Conservation (phyloP, 73 alveolate genomes). For the Paramecium pentaurelia region DNA sequence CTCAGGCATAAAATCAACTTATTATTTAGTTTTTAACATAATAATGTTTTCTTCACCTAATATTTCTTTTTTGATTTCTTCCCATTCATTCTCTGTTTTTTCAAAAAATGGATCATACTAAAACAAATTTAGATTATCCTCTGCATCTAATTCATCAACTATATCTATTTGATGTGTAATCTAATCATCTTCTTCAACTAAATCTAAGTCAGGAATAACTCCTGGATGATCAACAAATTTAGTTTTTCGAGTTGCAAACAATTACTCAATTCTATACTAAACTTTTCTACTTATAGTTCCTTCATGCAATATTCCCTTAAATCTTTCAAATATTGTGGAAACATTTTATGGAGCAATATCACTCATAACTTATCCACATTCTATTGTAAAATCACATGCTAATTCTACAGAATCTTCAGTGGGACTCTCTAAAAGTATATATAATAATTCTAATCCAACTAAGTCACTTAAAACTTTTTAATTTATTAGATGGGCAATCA, state of each 20-base stretch:
- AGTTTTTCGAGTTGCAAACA: conserved; percentile 91
- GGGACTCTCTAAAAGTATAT: conserved; percentile 90
- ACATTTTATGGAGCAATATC: conserved; percentile 93
- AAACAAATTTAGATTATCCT: conserved; percentile 93
- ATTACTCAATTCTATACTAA: conserved; percentile 96
- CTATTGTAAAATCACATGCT: conserved; percentile 90
- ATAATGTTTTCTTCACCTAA: conserved; percentile 90
- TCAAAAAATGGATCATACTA: conserved; percentile 91
- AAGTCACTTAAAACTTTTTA: conserved; percentile 94
- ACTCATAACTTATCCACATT: conserved; percentile 96
- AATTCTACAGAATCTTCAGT: conserved; percentile 95
- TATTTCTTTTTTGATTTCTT: conserved; percentile 89
- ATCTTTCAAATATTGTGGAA: conserved; percentile 95
- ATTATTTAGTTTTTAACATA: conserved; percentile 74
- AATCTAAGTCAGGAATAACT: conserved; percentile 96
- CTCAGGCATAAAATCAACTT: conserved; percentile 65
- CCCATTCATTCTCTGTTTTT: conserved; percentile 94
- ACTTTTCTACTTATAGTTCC: conserved; percentile 85
- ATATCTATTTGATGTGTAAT: conserved; percentile 93
- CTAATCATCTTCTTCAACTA: conserved; percentile 98
- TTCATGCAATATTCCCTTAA: conserved; percentile 81
- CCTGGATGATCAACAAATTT: conserved; percentile 93
- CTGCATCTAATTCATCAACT: conserved; percentile 93
- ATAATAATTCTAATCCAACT: conserved; percentile 91
- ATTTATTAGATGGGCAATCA: conserved; percentile 99